Evolutionary conservation across 495 filamentous ascomycete species (phyloP).

Genomic region (Choiromyces venosus): DNA sequence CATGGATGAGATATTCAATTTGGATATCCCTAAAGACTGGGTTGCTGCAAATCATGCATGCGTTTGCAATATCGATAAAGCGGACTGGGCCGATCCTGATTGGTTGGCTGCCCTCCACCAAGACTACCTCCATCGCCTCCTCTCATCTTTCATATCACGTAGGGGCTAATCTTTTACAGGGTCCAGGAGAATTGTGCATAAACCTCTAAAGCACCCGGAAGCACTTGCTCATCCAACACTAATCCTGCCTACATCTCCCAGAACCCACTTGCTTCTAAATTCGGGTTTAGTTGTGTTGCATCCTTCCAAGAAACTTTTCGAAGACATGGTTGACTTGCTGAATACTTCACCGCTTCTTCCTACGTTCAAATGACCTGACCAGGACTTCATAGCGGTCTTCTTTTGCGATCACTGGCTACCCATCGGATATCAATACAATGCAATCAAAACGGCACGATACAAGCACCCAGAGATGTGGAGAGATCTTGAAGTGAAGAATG

Average conservation of each 20-base stretch:
- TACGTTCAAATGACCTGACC: constrained; percentile 50
- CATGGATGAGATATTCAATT: constrained; percentile 48
- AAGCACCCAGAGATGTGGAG: constrained; percentile 53
- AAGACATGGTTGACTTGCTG: constrained; percentile 45
- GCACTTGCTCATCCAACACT: constrained; percentile 38
- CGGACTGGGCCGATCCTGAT: constrained; percentile 48
- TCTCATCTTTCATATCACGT: neutral
- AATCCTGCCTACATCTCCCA: constrained; percentile 27
- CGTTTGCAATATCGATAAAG: constrained; percentile 51
- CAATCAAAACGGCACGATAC: constrained; percentile 52
- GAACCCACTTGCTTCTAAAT: constrained; percentile 46
- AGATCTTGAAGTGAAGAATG: constrained; percentile 48
- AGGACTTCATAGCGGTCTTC: constrained; percentile 52
- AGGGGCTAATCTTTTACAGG: constrained; percentile 5
- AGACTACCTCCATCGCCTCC: neutral
- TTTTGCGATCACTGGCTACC: constrained; percentile 47
- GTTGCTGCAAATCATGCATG: constrained; percentile 52
- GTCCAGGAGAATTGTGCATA: constrained; percentile 50
- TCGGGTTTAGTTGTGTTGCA: constrained; percentile 45
- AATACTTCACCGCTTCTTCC: constrained; percentile 42
- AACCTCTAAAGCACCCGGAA: constrained; percentile 42
- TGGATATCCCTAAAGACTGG: constrained; percentile 42
- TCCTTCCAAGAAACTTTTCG: constrained; percentile 44
- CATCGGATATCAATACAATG: constrained; percentile 52
- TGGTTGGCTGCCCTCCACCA: constrained; percentile 41